phyloP scores from a whole-genome alignment of 768 basidiomycete genomes.

The Auricularia cornea region DNA sequence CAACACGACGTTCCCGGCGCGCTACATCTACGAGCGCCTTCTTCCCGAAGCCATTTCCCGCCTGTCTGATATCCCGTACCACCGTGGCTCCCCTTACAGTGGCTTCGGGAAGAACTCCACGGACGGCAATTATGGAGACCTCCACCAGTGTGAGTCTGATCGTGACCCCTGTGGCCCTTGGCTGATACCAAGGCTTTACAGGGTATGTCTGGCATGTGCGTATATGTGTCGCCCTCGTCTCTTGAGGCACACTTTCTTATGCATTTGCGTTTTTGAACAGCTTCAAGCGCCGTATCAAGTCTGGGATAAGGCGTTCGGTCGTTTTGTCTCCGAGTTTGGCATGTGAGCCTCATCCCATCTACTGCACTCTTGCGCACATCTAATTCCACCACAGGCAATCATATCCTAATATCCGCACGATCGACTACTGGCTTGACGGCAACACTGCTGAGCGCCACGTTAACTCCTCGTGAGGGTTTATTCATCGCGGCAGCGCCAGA shows the following conservation, averaged over 20 bases:
- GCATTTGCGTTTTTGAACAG: slow-evolving; percentile 8
- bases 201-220: slow-evolving; percentile 88
- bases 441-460: slow-evolving; percentile 68
- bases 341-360: neutral
- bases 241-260: neutral
- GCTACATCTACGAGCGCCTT: slow-evolving; percentile 82
- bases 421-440: slow-evolving; percentile 77
- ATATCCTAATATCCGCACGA: slow-evolving; percentile 80
- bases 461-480: slow-evolving; percentile 83
- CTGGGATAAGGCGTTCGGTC: slow-evolving; percentile 82
- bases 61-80: slow-evolving; percentile 65
- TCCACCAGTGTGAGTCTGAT: slow-evolving; percentile 70
- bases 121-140: slow-evolving; percentile 74
- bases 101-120: slow-evolving; percentile 61
- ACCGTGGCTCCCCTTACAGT: slow-evolving; percentile 84
- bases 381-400: too few relatives aligned
- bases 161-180: neutral
- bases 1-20: slow-evolving; percentile 78
- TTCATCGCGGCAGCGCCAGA: too few relatives aligned
- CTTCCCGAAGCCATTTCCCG: slow-evolving; percentile 65
- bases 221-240: too few relatives aligned
- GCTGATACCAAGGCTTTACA: slow-evolving; percentile 15
- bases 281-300: slow-evolving; percentile 88
- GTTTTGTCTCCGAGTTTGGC: slow-evolving; percentile 56
- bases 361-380: too few relatives aligned